A percentile compares a stretch with the other conserved stretches of the same genome.
phyloP scores from a whole-genome alignment of 495 filamentous ascomycete species.

The Amorphotheca resinae region DNA sequence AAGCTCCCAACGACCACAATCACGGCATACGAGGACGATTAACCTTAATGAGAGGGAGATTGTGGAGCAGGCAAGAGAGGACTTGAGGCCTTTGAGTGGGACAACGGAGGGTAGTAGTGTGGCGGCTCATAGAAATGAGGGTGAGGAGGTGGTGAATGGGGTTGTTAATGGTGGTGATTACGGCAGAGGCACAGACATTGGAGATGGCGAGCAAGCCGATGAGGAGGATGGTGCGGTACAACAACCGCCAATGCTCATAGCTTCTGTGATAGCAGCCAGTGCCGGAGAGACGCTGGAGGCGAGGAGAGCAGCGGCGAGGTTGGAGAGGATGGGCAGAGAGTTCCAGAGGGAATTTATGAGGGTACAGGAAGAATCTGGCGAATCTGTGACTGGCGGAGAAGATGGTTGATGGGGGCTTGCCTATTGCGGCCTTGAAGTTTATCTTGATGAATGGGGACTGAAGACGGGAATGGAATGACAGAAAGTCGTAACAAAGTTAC shows the following conservation, averaged over 20 bases:
- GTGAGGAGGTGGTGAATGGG: neutral
- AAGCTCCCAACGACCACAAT: neutral
- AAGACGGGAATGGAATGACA: neutral
- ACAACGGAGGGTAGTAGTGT: constrained; percentile 4
- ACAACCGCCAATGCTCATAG: constrained; percentile 13
- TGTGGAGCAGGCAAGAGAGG: constrained; percentile 14
- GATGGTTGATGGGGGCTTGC: constrained; percentile 4
- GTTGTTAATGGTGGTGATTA: constrained; percentile 8
- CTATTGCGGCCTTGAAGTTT: neutral
- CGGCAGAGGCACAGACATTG: neutral
- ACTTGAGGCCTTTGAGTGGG: constrained; percentile 14
- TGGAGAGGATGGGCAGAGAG: constrained; percentile 17
- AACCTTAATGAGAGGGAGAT: constrained; percentile 1
- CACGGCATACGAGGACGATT: neutral
- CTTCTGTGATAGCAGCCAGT: constrained; percentile 15
- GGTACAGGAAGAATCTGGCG: constrained; percentile 8
- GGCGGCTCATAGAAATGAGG: neutral
- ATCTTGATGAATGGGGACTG: neutral
- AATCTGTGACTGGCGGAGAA: neutral
- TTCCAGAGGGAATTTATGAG: constrained; percentile 16
- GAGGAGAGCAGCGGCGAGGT: constrained; percentile 12
- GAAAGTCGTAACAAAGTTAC: neutral
- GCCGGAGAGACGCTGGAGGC: constrained; percentile 8
- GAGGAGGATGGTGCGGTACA: constrained; percentile 7
- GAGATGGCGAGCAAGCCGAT: constrained; percentile 1